These are phyloP conservation scores for Phytophthora aleatoria DNA, from an alignment of 352 stramenopile species.

Conservation along the genomic window DNA sequence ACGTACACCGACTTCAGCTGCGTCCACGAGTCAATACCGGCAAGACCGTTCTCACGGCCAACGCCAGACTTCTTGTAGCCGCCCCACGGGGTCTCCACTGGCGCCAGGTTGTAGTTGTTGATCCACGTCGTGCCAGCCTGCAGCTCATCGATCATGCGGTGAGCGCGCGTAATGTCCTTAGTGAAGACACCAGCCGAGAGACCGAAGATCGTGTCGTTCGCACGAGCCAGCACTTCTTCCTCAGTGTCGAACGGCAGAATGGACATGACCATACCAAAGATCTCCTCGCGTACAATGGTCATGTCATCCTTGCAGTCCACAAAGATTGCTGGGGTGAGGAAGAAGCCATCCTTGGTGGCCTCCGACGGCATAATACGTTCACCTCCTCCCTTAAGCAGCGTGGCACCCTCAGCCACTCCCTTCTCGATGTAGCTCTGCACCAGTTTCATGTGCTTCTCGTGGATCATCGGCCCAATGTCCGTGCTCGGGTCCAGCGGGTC, in stretches of 20 bases:
- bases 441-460: conserved; percentile 75
- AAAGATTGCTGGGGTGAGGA: conserved; percentile 91
- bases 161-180: conserved; percentile 77
- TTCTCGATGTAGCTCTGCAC: conserved; percentile 76
- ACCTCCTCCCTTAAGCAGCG: conserved; percentile 59
- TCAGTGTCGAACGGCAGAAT: conserved; percentile 79
- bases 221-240: conserved; percentile 76
- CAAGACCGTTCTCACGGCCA: conserved; percentile 91
- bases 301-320: conserved; percentile 89
- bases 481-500: conserved; percentile 82
- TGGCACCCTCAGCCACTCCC: conserved; percentile 63
- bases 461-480: conserved; percentile 90
- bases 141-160: conserved; percentile 72
- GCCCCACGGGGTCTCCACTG: conserved; percentile 88
- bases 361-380: conserved; percentile 53
- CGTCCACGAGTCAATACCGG: conserved; percentile 88
- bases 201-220: conserved; percentile 83
- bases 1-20: conserved; percentile 91
- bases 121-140: conserved; percentile 87
- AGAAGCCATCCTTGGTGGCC: conserved; percentile 76
- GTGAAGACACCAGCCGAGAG: conserved; percentile 89
- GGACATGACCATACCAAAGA: conserved; percentile 87
- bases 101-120: conserved; percentile 92
- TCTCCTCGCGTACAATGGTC: conserved; percentile 84
- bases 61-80: conserved; percentile 92